Evolutionary conservation across 2,329 filamentous ascomycete genomes (phyloP).

Genomic region (Fusarium sororula): DNA sequence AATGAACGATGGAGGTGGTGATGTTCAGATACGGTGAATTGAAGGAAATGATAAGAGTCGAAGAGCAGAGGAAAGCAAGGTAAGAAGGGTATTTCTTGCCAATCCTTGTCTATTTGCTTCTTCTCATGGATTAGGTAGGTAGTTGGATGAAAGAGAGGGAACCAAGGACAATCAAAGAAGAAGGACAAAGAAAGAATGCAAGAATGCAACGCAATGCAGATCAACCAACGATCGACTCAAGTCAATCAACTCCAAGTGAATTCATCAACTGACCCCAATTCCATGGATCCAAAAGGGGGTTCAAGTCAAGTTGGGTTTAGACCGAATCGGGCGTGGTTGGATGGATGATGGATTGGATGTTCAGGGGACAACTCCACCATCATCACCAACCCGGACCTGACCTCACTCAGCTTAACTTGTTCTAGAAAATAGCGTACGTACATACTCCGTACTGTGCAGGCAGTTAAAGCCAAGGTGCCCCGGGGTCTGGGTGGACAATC

Average conservation of each 20-base stretch:
- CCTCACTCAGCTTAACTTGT: constrained; percentile 14
- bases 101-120: background rate
- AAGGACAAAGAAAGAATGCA: background rate
- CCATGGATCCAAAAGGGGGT: constrained; percentile 39
- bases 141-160: background rate
- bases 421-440: constrained; percentile 25
- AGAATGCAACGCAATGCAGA: constrained; percentile 10
- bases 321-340: constrained; percentile 24
- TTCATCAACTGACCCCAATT: constrained; percentile 20
- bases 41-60: background rate
- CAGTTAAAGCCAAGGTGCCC: constrained; percentile 9
- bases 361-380: constrained; percentile 31
- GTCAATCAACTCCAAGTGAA: constrained; percentile 15
- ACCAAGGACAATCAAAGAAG: constrained; percentile 7
- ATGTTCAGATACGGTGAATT: constrained; percentile 21
- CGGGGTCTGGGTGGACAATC: constrained; percentile 15
- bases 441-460: constrained; percentile 18
- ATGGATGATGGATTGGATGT: background rate
- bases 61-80: constrained; percentile 13
- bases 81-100: background rate
- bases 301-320: constrained; percentile 34
- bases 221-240: constrained; percentile 29
- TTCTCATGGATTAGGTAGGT: background rate
- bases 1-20: constrained; percentile 2
- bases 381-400: constrained; percentile 9